Base-by-base conservation (phyloP, 805 yeast species). In the Hanseniaspora taiwanica region DNA sequence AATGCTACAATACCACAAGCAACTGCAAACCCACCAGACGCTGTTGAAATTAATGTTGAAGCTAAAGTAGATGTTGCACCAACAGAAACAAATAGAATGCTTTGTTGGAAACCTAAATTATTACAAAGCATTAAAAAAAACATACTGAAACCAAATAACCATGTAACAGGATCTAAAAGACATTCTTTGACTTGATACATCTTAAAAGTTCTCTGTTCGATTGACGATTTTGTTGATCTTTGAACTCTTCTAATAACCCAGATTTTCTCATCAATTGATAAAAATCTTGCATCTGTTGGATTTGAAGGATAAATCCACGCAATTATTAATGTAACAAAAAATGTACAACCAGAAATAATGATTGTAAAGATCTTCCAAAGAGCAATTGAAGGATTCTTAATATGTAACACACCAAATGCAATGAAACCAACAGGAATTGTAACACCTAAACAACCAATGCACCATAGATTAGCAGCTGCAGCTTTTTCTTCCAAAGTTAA, bases 311-410 rank as follows among this genome's bases (percentile, higher is more conserved):
- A 76, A 17, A 63, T 38, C 43, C 63, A 62, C 39, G 55, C 50
- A 3, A 66, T 52, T 4, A 60, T 36, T 2, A 62, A 34, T 2
- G 66, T 52, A 27, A 65, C 44, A 17, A 68, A 20, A 18, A 74
- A 58, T 0, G 81, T 72, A 32, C 72, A 52, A 12, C 74, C 69
- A 37, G 81, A 84, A 40, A 71, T 64, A 38, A 75, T 68, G 25
- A 76, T 66, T 55, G 67, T 69, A 41, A 75, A 66, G 14, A 76
- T 51, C 47, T 71, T 69, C 81, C 82, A 78, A 10, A 59, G 44
- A 19, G 61, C 51, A 20, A 62, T 50, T 6, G 46, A 9, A 0
- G 59, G 35, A 18, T 53, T 36, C 9, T 45, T 46, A 14, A 62
- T 44, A 40, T 53, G 54, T 6, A 63, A 36, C 4, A 62, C 59